Percentiles rank a stretch among this genome's conserved stretches.
phyloP scores from a whole-genome alignment of 768 basidiomycete genomes.

The Obba rivulosa region DNA sequence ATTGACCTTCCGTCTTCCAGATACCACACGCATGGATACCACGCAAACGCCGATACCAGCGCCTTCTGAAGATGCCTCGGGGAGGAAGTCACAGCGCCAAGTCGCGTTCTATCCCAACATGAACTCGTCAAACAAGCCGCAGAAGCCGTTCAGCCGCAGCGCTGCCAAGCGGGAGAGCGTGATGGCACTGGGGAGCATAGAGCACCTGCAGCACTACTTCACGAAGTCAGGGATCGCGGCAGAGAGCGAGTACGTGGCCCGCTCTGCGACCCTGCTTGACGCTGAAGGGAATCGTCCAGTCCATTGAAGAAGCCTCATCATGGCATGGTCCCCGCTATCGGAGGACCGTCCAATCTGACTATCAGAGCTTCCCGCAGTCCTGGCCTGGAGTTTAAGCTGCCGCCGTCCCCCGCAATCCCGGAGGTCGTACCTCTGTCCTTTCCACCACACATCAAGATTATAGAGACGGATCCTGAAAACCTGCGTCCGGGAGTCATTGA shows the following conservation, averaged over 20 bases:
- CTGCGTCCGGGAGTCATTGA: constrained; percentile 73
- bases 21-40: constrained; percentile 7
- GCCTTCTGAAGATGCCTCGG: constrained; percentile 1
- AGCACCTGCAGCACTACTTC: constrained; percentile 93
- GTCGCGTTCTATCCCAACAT: constrained; percentile 77
- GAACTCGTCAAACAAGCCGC: constrained; percentile 63
- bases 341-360: constrained; percentile 34
- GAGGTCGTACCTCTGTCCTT: constrained; percentile 37
- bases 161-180: constrained; percentile 93
- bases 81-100: constrained; percentile 50
- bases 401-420: constrained; percentile 62
- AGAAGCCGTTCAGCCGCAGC: constrained; percentile 84
- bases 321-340: constrained; percentile 74
- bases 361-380: constrained; percentile 37
- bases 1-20: background rate
- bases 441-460: constrained; percentile 55
- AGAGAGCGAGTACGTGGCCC: constrained; percentile 59
- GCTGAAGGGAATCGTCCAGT: constrained; percentile 20
- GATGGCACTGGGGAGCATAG: constrained; percentile 92
- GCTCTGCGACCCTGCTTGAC: constrained; percentile 10
- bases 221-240: constrained; percentile 79
- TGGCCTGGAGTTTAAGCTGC: constrained; percentile 53
- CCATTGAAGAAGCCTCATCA: constrained; percentile 45
- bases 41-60: background rate
- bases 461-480: constrained; percentile 71